Evolutionary conservation across 2,329 filamentous ascomycete genomes (phyloP), one percentile per base, ranked within the genome.

Genomic region (Curvularia sp.): DNA sequence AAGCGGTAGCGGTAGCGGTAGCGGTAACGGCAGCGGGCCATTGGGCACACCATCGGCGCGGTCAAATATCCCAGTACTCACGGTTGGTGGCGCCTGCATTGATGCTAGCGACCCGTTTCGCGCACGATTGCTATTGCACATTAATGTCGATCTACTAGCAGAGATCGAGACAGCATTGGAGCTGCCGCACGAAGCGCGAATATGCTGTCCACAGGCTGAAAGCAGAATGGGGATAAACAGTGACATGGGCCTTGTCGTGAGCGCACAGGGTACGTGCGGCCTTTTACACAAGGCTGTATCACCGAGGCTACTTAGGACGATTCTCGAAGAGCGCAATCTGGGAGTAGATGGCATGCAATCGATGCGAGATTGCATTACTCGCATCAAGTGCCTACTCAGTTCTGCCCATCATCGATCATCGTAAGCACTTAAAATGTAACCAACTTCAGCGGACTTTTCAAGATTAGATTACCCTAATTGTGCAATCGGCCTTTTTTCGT

Each of bases 241-340:
- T n/a, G 10, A 18, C 23, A 32, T 42, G 36, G 10, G 23, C n/a
- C 12, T 30, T 32, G 15, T 34, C 3, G 9, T 15, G 1, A 42
- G 23, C 13, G 38, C 13, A 2, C 36, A 32, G n/a, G 38, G 49
- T 6, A 27, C 49, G 7, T 3, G 25, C 25, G 34, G 32, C 48
- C 34, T 42, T 8, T 42, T 51, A 21, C 49, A 36, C 25, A 42
- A 51, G 34, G n/a, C 49, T 3, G 38, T 51, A 3, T 41, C 49
- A 18, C 36, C 49, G 10, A 38, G 49, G 10, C 49, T 51, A n/a
- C 38, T 51, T 9, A 32, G 38, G 18, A 42, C 38, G 5, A 51
- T 41, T n/a, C 38, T 51, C 5, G 49, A 51, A 28, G 49, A 51
- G 10, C 49, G 49, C 25, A 51, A 51, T n/a, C 2, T 51, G 10